Conservation (phyloP, 805 yeast species). For the Yamadazyma olivae region DNA sequence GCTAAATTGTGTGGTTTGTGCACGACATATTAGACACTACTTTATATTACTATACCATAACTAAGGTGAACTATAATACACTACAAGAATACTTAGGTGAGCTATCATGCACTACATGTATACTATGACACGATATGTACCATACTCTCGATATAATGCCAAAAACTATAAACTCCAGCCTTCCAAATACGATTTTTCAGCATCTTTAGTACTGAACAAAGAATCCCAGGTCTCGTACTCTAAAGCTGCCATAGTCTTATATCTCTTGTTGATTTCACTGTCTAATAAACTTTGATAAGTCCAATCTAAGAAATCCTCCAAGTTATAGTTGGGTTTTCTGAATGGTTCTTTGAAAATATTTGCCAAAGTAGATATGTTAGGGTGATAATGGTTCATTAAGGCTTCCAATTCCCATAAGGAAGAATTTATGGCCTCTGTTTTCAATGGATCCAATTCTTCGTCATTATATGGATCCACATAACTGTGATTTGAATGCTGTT, state of each 20-base stretch:
- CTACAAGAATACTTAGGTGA: too few relatives aligned
- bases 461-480: slow-evolving; percentile 65
- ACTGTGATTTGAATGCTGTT: slow-evolving; percentile 16
- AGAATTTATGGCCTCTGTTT: slow-evolving; percentile 75
- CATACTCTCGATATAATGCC: too few relatives aligned
- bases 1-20: slow-evolving; percentile 15
- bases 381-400: slow-evolving; percentile 82
- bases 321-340: slow-evolving; percentile 76
- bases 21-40: slow-evolving; percentile 1
- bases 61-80: too few relatives aligned
- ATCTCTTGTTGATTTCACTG: slow-evolving; percentile 59
- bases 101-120: too few relatives aligned
- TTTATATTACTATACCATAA: too few relatives aligned
- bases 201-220: slow-evolving; percentile 21
- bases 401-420: slow-evolving; percentile 92
- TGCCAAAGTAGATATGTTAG: slow-evolving; percentile 90
- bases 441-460: slow-evolving; percentile 67
- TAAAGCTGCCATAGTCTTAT: slow-evolving; percentile 72
- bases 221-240: slow-evolving; percentile 61
- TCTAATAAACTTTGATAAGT: slow-evolving; percentile 64
- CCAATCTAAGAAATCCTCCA: slow-evolving; percentile 96
- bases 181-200: slow-evolving; percentile 17
- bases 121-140: too few relatives aligned
- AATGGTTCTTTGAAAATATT: slow-evolving; percentile 87
- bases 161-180: slow-evolving; percentile 24